These are phyloP conservation scores for Alternaria brassicicola DNA, from an alignment of 2,329 filamentous ascomycete species.

Conservation along the genomic window DNA sequence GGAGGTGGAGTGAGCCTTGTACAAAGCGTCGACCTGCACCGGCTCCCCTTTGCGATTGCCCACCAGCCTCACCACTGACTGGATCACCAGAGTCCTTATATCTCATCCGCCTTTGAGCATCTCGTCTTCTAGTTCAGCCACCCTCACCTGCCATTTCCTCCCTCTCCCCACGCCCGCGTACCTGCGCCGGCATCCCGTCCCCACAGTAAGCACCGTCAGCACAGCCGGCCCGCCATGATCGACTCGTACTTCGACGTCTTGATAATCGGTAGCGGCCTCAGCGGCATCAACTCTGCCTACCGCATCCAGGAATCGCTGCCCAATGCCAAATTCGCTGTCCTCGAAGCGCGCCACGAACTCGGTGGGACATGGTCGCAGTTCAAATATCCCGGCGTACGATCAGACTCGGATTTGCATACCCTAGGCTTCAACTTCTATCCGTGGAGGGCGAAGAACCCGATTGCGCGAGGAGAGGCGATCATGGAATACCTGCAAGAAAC, in stretches of 20 bases:
- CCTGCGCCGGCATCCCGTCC: background rate
- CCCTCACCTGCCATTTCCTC: background rate
- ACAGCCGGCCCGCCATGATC: conserved; percentile 15
- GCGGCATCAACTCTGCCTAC: conserved; percentile 76
- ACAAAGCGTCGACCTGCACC: conserved; percentile 2
- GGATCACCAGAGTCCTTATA: background rate
- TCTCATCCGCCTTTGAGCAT: background rate
- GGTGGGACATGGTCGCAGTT: conserved; percentile 84
- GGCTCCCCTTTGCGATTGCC: conserved; percentile 3
- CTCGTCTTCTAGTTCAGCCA: background rate
- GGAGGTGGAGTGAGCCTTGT: background rate
- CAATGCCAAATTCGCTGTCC: conserved; percentile 64
- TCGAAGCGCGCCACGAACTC: conserved; percentile 69
- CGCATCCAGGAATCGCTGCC: conserved; percentile 67
- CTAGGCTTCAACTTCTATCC: conserved; percentile 71
- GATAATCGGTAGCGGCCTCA: conserved; percentile 75
- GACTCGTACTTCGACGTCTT: conserved; percentile 53
- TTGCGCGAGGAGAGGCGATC: conserved; percentile 55
- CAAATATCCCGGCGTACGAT: conserved; percentile 72
- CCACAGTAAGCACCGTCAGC: background rate
- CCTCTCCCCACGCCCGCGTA: background rate
- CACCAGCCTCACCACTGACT: background rate
- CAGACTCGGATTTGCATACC: conserved; percentile 57
- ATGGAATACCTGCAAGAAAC: conserved; percentile 53
- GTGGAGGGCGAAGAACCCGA: conserved; percentile 62